Base-by-base conservation (phyloP, 108 stramenopile genomes). In the Conticribra guillardii region DNA sequence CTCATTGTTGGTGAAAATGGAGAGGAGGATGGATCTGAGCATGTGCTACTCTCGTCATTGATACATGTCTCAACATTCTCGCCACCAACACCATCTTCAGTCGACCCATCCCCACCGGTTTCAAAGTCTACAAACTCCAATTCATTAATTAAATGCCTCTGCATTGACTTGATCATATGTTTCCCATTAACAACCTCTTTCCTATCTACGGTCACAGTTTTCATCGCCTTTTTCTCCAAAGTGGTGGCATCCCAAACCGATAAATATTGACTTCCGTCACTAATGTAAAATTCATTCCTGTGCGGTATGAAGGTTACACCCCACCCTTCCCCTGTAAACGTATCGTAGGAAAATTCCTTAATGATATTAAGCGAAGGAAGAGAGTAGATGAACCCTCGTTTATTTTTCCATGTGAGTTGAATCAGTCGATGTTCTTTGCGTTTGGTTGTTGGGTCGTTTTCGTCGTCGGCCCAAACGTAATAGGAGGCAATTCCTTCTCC, bases 321-420 rank as follows among this genome's bases (percentile, higher is more conserved):
- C 93, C 93, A 94, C 21, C 90, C 93, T 69, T 94, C 87, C 7
- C 63, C 62, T 1, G 81, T 89, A 48, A 73, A 60, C 8, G 83
- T 86, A 19, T 85, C 66, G 46, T 61, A 89, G 11, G 22, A 41
- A 64, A 85, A 52, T 48, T 80, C 52, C 31, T 50, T 1, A 3
- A 85, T 27, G 14, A 67, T 29, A 32, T 73, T 37, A 47, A 89
- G 33, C 5, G 81, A 67, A 24, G 79, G 60, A 0, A 83, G 58
- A 60, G 88, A 78, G 32, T 90, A 91, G 11, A 90, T 62, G 33
- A 84, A 77, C 1, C 77, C 88, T 9, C 68, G 64, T 60, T 64
- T 34, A 69, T 87, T 74, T 37, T 66, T 71, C 81, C 84, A 94
- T 2, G 93, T 94, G n/a, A 94, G 48, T 64, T 89, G 86, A 48